Conservation (phyloP, 1,139 yeast genomes). For the Torulaspora globosa region DNA sequence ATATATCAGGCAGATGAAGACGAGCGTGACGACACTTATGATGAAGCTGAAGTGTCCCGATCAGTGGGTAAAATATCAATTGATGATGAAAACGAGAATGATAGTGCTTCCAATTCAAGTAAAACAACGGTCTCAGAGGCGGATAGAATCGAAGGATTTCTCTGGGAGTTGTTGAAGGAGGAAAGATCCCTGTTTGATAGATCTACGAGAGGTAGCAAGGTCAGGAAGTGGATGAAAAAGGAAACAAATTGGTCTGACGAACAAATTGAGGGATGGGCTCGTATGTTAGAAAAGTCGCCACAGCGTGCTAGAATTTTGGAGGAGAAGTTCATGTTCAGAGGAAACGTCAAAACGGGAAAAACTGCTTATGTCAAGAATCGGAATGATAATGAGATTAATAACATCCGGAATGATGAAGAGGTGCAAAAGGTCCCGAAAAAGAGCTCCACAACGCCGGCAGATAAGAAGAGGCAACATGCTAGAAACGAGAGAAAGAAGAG, state of each 20-base stretch:
- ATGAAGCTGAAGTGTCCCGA: conserved; percentile 53
- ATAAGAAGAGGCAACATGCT: conserved; percentile 39
- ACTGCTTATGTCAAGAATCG: conserved; percentile 31
- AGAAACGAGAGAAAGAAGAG: conserved; percentile 56
- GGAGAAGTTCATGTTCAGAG: conserved; percentile 52
- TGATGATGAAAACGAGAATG: conserved; percentile 9
- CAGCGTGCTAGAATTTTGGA: conserved; percentile 57
- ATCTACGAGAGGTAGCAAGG: conserved; percentile 47
- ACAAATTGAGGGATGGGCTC: conserved; percentile 90
- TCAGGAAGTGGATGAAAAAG: conserved; percentile 50
- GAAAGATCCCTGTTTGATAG: conserved; percentile 52
- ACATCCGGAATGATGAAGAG: conserved; percentile 4
- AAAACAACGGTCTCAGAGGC: conserved; percentile 21
- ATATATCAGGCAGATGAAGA: conserved; percentile 70
- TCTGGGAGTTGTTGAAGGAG: conserved; percentile 56
- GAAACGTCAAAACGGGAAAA: conserved; percentile 37
- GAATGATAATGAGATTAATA: conserved; percentile 11
- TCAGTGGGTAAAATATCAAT: conserved; percentile 12
- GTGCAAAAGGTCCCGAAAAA: not conserved
- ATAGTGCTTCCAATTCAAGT: conserved; percentile 13
- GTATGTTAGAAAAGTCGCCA: conserved; percentile 67
- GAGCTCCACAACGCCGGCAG: conserved; percentile 6
- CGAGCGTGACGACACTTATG: conserved; percentile 69
- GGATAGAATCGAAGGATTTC: conserved; percentile 45
- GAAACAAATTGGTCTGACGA: conserved; percentile 75